A percentile compares a stretch with the other conserved stretches of the same genome.
Conservation (phyloP, 2,329 filamentous ascomycete genomes). For the Cladophialophora bantiana region DNA sequence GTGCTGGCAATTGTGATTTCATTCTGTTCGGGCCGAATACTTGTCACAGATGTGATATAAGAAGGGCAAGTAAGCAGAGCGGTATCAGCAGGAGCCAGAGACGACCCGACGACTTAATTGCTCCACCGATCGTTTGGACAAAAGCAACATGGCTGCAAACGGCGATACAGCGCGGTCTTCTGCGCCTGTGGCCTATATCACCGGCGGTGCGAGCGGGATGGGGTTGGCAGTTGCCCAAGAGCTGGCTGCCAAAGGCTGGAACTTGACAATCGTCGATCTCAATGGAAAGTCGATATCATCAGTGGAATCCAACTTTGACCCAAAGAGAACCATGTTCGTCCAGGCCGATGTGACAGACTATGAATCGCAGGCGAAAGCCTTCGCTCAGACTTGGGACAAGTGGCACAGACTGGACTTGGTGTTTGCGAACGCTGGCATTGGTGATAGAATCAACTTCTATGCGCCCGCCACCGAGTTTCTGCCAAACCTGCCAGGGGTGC, state of each 20-base stretch:
- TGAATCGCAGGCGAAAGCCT: constrained; percentile 15
- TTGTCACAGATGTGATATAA: neutral
- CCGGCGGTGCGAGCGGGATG: constrained; percentile 16
- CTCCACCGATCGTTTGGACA: neutral
- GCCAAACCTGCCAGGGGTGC: constrained; percentile 2
- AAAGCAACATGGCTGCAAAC: constrained; percentile 12
- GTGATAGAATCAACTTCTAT: constrained; percentile 16
- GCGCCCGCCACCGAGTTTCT: constrained; percentile 4
- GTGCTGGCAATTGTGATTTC: neutral
- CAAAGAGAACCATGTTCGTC: constrained; percentile 6
- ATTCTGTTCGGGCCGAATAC: neutral
- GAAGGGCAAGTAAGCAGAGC: neutral
- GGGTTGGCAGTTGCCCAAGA: constrained; percentile 14
- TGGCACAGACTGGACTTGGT: constrained; percentile 17
- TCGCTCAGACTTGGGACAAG: constrained; percentile 16
- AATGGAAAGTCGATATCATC: constrained; percentile 12
- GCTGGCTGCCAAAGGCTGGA: constrained; percentile 15
- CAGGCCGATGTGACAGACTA: constrained; percentile 21
- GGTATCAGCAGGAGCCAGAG: neutral
- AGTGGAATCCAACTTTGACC: constrained; percentile 10
- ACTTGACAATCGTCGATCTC: constrained; percentile 21
- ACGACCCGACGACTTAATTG: neutral
- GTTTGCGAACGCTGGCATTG: constrained; percentile 19
- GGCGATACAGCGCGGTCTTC: constrained; percentile 3
- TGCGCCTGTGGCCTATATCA: constrained; percentile 19